Percentiles rank a stretch among this genome's conserved stretches.
Evolutionary conservation across 805 yeast genomes (phyloP).

Genomic region (Monosporozyma aerobia): DNA sequence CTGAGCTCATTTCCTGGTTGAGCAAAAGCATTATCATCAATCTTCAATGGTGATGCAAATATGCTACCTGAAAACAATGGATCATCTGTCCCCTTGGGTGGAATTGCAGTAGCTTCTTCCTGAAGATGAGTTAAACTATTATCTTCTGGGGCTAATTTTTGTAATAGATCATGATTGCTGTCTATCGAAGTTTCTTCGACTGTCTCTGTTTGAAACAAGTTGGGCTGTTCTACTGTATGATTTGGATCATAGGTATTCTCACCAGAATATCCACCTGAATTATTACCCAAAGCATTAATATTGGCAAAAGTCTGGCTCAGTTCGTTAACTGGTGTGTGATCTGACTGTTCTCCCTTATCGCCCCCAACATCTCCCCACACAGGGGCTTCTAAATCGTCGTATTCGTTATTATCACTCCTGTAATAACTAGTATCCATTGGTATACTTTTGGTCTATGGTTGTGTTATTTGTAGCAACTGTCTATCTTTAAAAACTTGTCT

Average conservation of each 20-base stretch:
- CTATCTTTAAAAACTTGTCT: conserved; percentile 8
- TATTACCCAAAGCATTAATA: not conserved
- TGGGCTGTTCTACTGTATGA: not conserved
- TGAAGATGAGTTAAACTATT: conserved; percentile 38
- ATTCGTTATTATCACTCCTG: conserved; percentile 16
- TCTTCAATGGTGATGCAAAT: conserved; percentile 1
- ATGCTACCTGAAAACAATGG: conserved; percentile 27
- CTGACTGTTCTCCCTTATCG: not conserved
- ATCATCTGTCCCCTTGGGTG: conserved; percentile 14
- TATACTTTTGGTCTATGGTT: not conserved
- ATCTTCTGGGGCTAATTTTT: conserved; percentile 23
- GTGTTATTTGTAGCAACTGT: not conserved
- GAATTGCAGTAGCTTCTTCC: conserved; percentile 19
- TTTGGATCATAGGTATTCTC: conserved; percentile 9
- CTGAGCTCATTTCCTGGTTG: conserved; percentile 2
- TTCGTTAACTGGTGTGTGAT: conserved; percentile 5
- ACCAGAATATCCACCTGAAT: conserved; percentile 8
- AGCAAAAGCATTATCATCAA: not conserved
- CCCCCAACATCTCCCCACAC: conserved; percentile 23
- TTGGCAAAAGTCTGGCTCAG: conserved; percentile 14
- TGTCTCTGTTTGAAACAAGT: not conserved
- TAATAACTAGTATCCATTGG: not conserved
- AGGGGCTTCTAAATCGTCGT: conserved; percentile 26
- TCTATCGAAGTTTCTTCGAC: not conserved
- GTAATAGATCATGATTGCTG: conserved; percentile 2